Base-by-base conservation (phyloP, 2,329 filamentous ascomycete genomes). In the Colletotrichum cordylinicola region DNA sequence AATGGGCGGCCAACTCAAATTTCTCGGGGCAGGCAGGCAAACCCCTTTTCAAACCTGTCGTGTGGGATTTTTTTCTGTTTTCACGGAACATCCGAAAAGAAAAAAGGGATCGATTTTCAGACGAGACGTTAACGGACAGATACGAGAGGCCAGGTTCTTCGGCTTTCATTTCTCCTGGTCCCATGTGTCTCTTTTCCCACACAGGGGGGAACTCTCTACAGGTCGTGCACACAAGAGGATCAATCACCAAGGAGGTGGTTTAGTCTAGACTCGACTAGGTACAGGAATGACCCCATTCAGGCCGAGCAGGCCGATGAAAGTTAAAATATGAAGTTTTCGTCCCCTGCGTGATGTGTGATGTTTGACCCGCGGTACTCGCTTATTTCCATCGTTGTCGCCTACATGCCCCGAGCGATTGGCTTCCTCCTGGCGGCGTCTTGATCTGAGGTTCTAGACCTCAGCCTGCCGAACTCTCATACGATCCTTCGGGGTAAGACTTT, bases 11-110 rank as follows among this genome's bases (percentile, higher is more conserved):
- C 73, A 73, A 75, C 64, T 75, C 73, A 58, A 52, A 33, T 73
- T 58, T 72, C 31, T 58, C 24, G 73, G 73, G 73, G 70, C 33
- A 68, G 70, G 72, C 70, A 75, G 73, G 70, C 56, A 68, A 64
- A 75, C 70, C 73, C 55, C 43, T 43, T 75, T 73, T 52, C 18
- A 62, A 75, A 75, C 73, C 73, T 75, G 73, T 75, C 56, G 33
- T 62, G 64, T 64, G 64, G 35, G 68, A 37, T 35, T 75, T 67
- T 62, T 60, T 60, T 73, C 52, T 69, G 52, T 48, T 62, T 56
- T 68, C 12, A 75, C 37, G 70, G 70, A 58, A 75, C 62, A 73
- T 73, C 35, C 66, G 67, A 67, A 39, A 55, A 62, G 35, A 33
- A 33, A 33, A 65, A 68, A 60, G n/a, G 73, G 58, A 73, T 75